Evolutionary conservation across 495 filamentous ascomycete species (phyloP).

Genomic region (Talaromyces wortmannii): DNA sequence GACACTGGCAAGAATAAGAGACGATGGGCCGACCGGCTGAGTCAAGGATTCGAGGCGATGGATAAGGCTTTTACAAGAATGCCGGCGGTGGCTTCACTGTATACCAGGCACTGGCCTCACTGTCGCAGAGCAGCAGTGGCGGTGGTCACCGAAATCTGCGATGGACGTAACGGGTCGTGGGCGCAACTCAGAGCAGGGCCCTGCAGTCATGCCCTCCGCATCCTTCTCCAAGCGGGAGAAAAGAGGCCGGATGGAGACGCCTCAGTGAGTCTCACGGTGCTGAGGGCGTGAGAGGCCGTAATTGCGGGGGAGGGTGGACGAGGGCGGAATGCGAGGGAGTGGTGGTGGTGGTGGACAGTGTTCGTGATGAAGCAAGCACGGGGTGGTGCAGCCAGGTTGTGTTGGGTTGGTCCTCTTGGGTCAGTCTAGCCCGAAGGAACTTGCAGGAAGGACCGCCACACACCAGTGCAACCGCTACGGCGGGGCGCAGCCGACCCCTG

Average conservation of each 20-base stretch:
- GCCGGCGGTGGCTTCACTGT: not conserved
- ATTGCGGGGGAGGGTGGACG: not conserved
- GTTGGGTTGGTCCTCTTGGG: not conserved
- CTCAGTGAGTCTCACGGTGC: constrained; percentile 2
- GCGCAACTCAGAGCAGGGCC: constrained; percentile 41
- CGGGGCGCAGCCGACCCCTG: not conserved
- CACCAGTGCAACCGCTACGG: not conserved
- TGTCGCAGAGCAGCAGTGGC: not conserved
- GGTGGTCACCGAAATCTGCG: not conserved
- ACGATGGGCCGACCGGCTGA: not conserved
- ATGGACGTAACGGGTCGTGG: constrained; percentile 35
- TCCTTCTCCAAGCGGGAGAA: constrained; percentile 14
- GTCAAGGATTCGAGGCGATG: no score
- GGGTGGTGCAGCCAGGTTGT: not conserved
- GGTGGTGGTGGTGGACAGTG: constrained; percentile 10
- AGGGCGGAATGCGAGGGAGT: constrained; percentile 3
- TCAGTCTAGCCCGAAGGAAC: not conserved
- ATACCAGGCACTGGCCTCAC: not conserved
- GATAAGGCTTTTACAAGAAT: no score
- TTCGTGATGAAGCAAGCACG: constrained; percentile 1
- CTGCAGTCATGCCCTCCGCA: constrained; percentile 43
- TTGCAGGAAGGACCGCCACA: not conserved
- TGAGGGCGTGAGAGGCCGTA: not conserved
- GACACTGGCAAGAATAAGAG: not conserved
- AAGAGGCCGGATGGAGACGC: constrained; percentile 7